Percentiles rank a stretch among this genome's conserved stretches.
phyloP scores from a whole-genome alignment of 2,329 filamentous ascomycete genomes.

The Scolecobasidium constrictum region DNA sequence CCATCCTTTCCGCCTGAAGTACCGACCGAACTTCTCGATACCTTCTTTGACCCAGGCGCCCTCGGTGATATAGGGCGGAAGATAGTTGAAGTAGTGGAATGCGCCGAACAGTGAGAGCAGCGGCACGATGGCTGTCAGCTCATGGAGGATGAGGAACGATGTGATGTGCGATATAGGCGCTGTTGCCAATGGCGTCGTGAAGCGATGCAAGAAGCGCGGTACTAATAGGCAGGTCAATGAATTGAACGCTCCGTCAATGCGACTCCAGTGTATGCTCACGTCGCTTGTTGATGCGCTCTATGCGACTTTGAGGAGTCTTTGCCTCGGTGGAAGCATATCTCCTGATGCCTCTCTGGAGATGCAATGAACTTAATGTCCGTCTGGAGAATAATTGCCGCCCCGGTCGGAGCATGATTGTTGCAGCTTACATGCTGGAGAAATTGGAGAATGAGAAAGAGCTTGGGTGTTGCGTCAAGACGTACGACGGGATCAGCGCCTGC shows the following conservation, averaged over 20 bases:
- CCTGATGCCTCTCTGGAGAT: background rate
- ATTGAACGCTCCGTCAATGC: background rate
- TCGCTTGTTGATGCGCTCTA: conserved; percentile 4
- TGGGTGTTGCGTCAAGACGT: background rate
- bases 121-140: conserved; percentile 77
- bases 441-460: background rate
- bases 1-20: conserved; percentile 72
- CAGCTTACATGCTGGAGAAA: background rate
- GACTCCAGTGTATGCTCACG: background rate
- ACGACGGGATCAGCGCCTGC: background rate
- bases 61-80: conserved; percentile 49
- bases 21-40: conserved; percentile 63
- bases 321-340: background rate
- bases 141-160: conserved; percentile 83
- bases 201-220: conserved; percentile 56
- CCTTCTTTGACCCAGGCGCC: conserved; percentile 48
- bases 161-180: conserved; percentile 75
- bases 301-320: conserved; percentile 4
- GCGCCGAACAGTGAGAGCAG: conserved; percentile 60
- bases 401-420: background rate
- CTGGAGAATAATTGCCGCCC: background rate
- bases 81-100: conserved; percentile 72
- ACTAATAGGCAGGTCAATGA: conserved; percentile 15
- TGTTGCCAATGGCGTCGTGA: conserved; percentile 57
- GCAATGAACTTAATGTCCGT: background rate